These are phyloP conservation scores for Thalassiosira hispida DNA, from an alignment of 352 stramenopile genomes.

Conservation along the genomic window DNA sequence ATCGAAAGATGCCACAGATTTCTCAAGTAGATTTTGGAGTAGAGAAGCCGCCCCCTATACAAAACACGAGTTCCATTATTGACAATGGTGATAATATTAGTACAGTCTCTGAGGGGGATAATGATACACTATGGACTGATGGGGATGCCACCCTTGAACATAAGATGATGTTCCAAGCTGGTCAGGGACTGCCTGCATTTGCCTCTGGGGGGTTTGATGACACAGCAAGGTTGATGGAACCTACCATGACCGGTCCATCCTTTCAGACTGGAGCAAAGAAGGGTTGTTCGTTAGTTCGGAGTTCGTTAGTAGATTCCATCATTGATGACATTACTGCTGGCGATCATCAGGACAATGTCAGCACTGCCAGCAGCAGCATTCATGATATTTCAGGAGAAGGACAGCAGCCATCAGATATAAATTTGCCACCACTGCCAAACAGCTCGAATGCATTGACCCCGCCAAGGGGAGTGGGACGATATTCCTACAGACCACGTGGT, in stretches of 20 bases:
- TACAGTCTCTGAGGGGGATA: slow-evolving; percentile 23
- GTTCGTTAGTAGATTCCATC: slow-evolving; percentile 31
- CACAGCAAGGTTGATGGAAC: neutral
- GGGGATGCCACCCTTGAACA: slow-evolving; percentile 32
- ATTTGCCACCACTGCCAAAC: slow-evolving; percentile 6
- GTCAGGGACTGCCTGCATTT: slow-evolving; percentile 19
- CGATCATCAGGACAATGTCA: too few relatives aligned
- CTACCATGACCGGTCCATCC: slow-evolving; percentile 3
- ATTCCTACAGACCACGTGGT: neutral
- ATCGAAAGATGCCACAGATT: neutral
- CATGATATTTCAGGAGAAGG: too few relatives aligned
- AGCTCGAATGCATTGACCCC: slow-evolving; percentile 7
- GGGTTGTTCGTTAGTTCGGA: neutral
- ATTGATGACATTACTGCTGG: slow-evolving; percentile 12
- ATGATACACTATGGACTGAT: slow-evolving; percentile 33
- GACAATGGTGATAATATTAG: neutral
- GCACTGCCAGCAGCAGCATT: too few relatives aligned
- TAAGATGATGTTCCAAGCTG: slow-evolving; percentile 16
- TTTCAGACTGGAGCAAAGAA: slow-evolving; percentile 6
- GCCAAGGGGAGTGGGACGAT: slow-evolving; percentile 7
- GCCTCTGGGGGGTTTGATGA: slow-evolving; percentile 28
- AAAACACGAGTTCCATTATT: slow-evolving; percentile 10
- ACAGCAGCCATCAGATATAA: slow-evolving; percentile 5
- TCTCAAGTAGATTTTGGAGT: slow-evolving; percentile 20
- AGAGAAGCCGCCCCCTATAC: slow-evolving; percentile 9